Conservation (phyloP, 768 basidiomycete genomes). For the Mycena haematopus region DNA sequence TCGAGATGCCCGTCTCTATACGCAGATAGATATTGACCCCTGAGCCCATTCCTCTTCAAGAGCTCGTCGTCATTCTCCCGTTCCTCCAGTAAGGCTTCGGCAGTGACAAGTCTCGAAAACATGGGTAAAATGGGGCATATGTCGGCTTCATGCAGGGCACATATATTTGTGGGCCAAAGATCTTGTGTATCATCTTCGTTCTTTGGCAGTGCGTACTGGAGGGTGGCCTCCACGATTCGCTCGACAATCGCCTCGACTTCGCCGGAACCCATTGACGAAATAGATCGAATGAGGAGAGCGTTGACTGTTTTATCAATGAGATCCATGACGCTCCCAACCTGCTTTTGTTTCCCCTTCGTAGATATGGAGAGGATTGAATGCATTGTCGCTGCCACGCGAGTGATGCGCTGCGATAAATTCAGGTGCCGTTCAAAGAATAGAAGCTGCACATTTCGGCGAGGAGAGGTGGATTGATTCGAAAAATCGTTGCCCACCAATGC, state of each 20-base stretch:
- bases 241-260: constrained; percentile 73
- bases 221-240: constrained; percentile 71
- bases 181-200: constrained; percentile 50
- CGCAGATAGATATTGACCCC: constrained; percentile 62
- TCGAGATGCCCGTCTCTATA: constrained; percentile 66
- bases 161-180: constrained; percentile 63
- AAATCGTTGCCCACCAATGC: constrained; percentile 86
- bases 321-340: constrained; percentile 75
- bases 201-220: constrained; percentile 80
- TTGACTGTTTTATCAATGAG: constrained; percentile 75
- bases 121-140: constrained; percentile 60
- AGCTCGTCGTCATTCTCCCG: constrained; percentile 37
- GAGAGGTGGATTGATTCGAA: constrained; percentile 56
- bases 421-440: constrained; percentile 73
- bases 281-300: constrained; percentile 57
- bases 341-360: constrained; percentile 55
- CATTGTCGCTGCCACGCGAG: constrained; percentile 65
- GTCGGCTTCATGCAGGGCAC: constrained; percentile 65
- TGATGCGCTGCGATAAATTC: constrained; percentile 67
- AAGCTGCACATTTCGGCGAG: constrained; percentile 57
- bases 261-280: constrained; percentile 57
- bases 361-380: constrained; percentile 58
- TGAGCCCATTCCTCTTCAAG: constrained; percentile 43
- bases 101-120: constrained; percentile 54
- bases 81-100: constrained; percentile 36